These are phyloP conservation scores for Isatis lusitanica DNA, from an alignment of 441 rosid genomes.

Conservation along the genomic window DNA sequence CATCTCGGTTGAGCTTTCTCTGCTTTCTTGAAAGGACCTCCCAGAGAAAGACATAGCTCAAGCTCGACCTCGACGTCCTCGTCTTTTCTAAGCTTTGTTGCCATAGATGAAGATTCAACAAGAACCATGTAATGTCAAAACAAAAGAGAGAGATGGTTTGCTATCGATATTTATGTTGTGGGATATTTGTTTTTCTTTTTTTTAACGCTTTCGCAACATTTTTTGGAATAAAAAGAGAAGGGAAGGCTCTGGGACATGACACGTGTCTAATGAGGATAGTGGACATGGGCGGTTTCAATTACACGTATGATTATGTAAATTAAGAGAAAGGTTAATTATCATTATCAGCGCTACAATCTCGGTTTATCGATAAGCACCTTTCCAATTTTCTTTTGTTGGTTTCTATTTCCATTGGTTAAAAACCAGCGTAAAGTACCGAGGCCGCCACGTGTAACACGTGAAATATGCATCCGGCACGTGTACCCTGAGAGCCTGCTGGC, in stretches of 20 bases:
- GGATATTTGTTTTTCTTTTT: not conserved
- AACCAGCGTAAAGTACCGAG: constrained; percentile 28
- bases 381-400: constrained; percentile 3
- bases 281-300: constrained; percentile 30
- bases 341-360: constrained; percentile 34
- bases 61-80: constrained; percentile 49
- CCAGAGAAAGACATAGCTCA: constrained; percentile 60
- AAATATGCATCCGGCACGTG: constrained; percentile 19
- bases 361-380: constrained; percentile 35
- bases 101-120: constrained; percentile 29
- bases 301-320: constrained; percentile 37
- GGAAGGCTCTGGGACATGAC: constrained; percentile 19
- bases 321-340: constrained; percentile 29
- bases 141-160: not conserved
- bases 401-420: constrained; percentile 4
- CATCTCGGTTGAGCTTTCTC: constrained; percentile 33
- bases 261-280: constrained; percentile 43
- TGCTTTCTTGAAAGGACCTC: constrained; percentile 44
- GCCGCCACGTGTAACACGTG: constrained; percentile 24
- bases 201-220: not conserved
- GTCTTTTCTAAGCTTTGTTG: constrained; percentile 33
- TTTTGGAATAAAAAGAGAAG: not conserved
- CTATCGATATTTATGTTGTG: not conserved
- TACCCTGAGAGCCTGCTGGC: constrained; percentile 14
- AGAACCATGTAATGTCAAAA: constrained; percentile 21